Base-by-base conservation (phyloP, 1,284 basidiomycete genomes). In the Coniophora puteana region DNA sequence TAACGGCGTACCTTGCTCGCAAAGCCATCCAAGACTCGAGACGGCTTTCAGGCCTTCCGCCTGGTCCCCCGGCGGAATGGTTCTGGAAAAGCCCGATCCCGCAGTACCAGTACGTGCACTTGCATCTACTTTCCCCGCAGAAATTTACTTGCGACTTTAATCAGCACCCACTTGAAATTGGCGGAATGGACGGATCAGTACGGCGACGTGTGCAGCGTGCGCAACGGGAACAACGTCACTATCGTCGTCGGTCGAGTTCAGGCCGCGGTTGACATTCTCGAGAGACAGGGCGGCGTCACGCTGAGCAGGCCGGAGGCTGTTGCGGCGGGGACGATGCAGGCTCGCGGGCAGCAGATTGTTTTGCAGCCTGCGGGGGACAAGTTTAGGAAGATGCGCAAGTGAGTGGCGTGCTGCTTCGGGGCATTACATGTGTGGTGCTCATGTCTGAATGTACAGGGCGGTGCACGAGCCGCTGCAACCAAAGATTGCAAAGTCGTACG, bases 391-490 rank as follows among this genome's bases (percentile, higher is more conserved):
- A 31, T 31, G 29, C 29, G 29, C 18, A 31, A 18, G 29, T 31
- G 14, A 14, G 29, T 31, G 18, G 29, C n/a, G n/a, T n/a, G n/a
- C n/a, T n/a, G n/a, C n/a, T n/a, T n/a, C n/a, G n/a, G n/a, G n/a
- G n/a, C n/a, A n/a, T n/a, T n/a, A n/a, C n/a, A n/a, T n/a, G n/a
- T n/a, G n/a, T n/a, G n/a, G n/a, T n/a, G n/a, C n/a, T n/a, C n/a
- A n/a, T n/a, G n/a, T n/a, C n/a, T n/a, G n/a, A n/a, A n/a, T n/a
- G n/a, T 22, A 21, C 17, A 76, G 72, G 42, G 78, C 74, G 1
- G 59, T 82, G 3, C 79, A 82, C 45, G 62, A 69, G 0, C 70
- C 76, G 31, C 57, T 82, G 4, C 74, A 79, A 44, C 67, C 72
- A 3, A 72, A 70, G 40, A 55, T 63, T 1, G 66, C 76, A 1